Evolutionary conservation across 208 protist species (phyloP), one percentile per base, ranked within the genome.

Genomic region (Wallacemonas rigidus): DNA sequence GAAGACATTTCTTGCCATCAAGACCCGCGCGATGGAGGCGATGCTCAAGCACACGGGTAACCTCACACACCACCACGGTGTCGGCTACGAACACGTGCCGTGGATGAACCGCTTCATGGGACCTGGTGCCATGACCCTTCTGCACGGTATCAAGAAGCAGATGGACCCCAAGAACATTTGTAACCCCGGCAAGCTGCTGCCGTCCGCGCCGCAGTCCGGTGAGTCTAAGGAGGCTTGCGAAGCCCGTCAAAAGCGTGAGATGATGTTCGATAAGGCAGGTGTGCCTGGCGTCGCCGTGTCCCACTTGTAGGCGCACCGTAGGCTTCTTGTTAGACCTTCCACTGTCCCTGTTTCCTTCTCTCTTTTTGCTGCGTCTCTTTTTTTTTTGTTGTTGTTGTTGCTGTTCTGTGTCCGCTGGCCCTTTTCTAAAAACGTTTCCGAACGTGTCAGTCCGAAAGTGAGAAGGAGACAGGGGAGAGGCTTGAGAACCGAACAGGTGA

Each of bases 181-280:
- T 79, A 97, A 97, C 77, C 90, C 94, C 0, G 91, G 91, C 38
- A 97, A 97, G 76, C 81, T 97, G 44, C 85, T 97, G 15, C 94
- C 94, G 2, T 82, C 83, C 3, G 39, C 56, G 2, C 82, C 77
- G 3, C 60, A 79, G 2, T 71, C 81, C 44, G 70, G 69, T 17
- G 88, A 97, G 70, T 77, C 76, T 6, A 62, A 44, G 0, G 83
- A 76, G 1, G 80, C 69, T 26, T 14, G 81, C 3, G 69, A 80
- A 53, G 79, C 61, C 15, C 82, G 87, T 9, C 90, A 91, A 60
- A 53, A 84, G 64, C 76, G 71, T 47, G 86, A 91, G 72, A 61
- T 90, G 82, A 96, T 97, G 94, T 97, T 97, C 78, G 87, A 95
- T 68, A 96, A 96, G 72, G 95, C 96, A 82, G 94, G 94, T 7